Evolutionary conservation across 2,329 filamentous ascomycete genomes (phyloP), one percentile per base, ranked within the genome.

Genomic region (Pseudocercospora macadamiae): DNA sequence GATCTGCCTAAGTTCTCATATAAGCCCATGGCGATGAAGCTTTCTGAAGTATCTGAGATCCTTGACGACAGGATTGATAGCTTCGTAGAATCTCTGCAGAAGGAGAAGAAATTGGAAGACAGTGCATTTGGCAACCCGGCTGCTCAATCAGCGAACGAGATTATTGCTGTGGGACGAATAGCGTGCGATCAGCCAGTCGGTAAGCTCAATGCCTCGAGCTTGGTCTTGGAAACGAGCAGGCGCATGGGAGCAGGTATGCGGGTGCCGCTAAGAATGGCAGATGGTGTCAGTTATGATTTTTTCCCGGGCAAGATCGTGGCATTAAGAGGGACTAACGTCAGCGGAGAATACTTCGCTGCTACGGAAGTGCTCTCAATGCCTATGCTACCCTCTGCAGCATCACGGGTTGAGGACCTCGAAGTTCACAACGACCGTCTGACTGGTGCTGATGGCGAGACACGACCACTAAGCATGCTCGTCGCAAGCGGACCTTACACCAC

Each of bases 261-360:
- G 58, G 85, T 97, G 26, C 90, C 91, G 3, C 76, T 99, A 16
- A 90, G 91, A 64, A 79, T 97, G 57, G 47, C 28, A 49, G 84
- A 89, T 60, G 83, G 83, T 2, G 74, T 96, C 1, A 77, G 81
- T 64, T 95, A 89, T 76, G 89, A 91, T 71, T 91, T 97, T 78
- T 97, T 97, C 72, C 95, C 93, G 0, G 95, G 95, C 4, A 93
- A 97, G 72, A 91, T 97, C 53, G 91, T 96, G 26, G 95, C 93
- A 5, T 76, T 97, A 25, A 84, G 84, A 61, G 95, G 95, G 6
- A 91, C 87, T 67, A 99, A 99, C 72, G 87, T 91, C 18, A 91
- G 91, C 0, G 93, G 93, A 0, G 83, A 87, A 34, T 88, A 90
- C 67, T 97, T 97, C 67, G 83, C 87, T 1, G 91, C 95, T 28